Evolutionary conservation across 306 rosid species (phyloP), one percentile per base, ranked within the genome.

Genomic region (Vigna mungo): DNA sequence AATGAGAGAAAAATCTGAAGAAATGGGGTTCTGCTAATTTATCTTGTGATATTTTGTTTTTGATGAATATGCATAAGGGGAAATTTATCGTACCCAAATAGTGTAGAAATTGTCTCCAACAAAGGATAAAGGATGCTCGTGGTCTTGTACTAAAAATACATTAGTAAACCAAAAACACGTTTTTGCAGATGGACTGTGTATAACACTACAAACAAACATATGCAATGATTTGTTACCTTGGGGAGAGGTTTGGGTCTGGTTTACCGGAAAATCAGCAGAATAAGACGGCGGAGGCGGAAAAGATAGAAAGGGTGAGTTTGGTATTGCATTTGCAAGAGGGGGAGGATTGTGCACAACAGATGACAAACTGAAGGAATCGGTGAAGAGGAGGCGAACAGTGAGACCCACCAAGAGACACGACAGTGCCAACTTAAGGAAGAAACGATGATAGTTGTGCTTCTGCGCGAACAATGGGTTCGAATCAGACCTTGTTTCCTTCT

Each of bases 351-450:
- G 70, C 20, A 78, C 17, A 47, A 62, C 13, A 21, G 76, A 76
- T 1, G 53, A 71, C 5, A 75, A 70, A 8, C 18, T 32, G 69
- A 84, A 41, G 14, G 88, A 84, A 73, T 81, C 75, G 0, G 59
- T 60, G 44, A 72, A 18, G 61, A 84, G 71, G 54, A 84, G 70
- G 5, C 67, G 75, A n/a, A 81, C 68, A 55, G 56, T 23, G 54
- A 81, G 75, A 78, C 75, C 85, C 14, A 69, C 9, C 4, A 85
- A 82, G 41, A 85, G 76, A 55, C 71, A 78, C 9, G 85, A 78
- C 14, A 81, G 63, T 25, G 74, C 75, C 13, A 85, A 61, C 72
- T 46, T 81, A 1, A 85, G 60, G 23, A 77, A 55, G 39, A 81
- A 60, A 72, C 53, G 53, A 3, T 67, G 68, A 7, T 20, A 61